Evolutionary conservation across 257 asterid genomes (phyloP), one percentile per base, ranked within the genome.

Genomic region (Mentha longifolia): DNA sequence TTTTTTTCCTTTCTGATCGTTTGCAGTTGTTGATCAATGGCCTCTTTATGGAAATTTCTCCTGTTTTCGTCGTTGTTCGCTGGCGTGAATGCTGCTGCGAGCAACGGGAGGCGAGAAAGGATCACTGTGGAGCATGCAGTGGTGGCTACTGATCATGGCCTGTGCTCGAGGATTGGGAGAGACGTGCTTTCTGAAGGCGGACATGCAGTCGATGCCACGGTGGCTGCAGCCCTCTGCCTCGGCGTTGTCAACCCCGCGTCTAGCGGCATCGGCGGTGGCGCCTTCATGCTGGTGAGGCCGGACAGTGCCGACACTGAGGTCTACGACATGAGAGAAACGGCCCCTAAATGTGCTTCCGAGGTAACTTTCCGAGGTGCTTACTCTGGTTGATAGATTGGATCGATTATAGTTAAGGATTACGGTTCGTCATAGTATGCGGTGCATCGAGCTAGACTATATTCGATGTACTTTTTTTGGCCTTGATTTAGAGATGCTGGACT

Each of bases 191-290:
- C 15, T 7, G 79, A 80, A 68, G 95, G 92, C 15, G 96, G 96
- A 3, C 92, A 87, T 41, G 96, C 92, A 5, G 89, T 89, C 6
- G 96, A 89, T 64, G 92, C 96, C n/a, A 81, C 95, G 0, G 95
- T 89, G 68, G 94, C 96, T 54, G 86, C 92, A 0, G 83, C 85
- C 8, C 75, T 87, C 72, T 89, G 96, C 80, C 76, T 89, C 17
- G 96, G 96, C 5, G 90, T 87, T 1, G 85, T 89, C 46, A 85
- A 85, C 83, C 88, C 94, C 0, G 94, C 90, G 0, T 87, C 95
- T 11, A 89, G 96, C 33, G 96, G 96, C 68, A 82, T 87, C 12
- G 96, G 96, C 35, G 96, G 96, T 3, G 96, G 96, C 9, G 90
- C 88, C 3, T 89, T 89, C 73, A 87, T 89, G 92, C 78, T 89